A percentile compares a stretch with the other conserved stretches of the same genome.
These are phyloP conservation scores for Penicillium sp. DNA, from an alignment of 2,329 filamentous ascomycete genomes.

Conservation along the genomic window DNA sequence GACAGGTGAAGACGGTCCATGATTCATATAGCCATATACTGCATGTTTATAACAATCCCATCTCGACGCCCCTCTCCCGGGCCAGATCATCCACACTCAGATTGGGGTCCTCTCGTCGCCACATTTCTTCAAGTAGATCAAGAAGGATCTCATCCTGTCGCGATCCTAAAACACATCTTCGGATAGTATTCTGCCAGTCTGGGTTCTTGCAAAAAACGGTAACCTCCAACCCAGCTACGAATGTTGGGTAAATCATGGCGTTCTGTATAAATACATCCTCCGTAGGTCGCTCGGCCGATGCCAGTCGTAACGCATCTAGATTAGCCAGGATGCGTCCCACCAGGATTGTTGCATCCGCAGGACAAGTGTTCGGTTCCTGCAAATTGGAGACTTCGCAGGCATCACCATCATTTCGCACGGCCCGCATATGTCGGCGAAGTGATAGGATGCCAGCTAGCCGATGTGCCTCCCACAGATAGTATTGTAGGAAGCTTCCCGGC, in stretches of 20 bases:
- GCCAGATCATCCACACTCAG: conserved; percentile 28
- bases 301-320: conserved; percentile 31
- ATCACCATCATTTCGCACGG: neutral
- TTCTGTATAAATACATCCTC: conserved; percentile 28
- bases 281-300: conserved; percentile 17
- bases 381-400: conserved; percentile 1
- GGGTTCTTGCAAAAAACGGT: conserved; percentile 19
- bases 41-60: conserved; percentile 27
- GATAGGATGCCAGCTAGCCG: conserved; percentile 31
- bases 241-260: conserved; percentile 29
- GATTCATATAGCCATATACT: neutral
- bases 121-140: conserved; percentile 31
- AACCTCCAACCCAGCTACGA: conserved; percentile 27
- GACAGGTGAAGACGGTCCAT: neutral
- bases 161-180: conserved; percentile 7
- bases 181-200: conserved; percentile 23
- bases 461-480: conserved; percentile 37
- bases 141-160: conserved; percentile 18
- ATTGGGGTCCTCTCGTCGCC: conserved; percentile 18
- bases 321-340: conserved; percentile 29
- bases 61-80: conserved; percentile 24
- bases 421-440: conserved; percentile 18
- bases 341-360: conserved; percentile 20
- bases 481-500: conserved; percentile 30
- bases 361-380: conserved; percentile 7